Evolutionary conservation across 2,329 filamentous ascomycete species (phyloP), one percentile per base, ranked within the genome.

Genomic region (Calonectria crousiana): DNA sequence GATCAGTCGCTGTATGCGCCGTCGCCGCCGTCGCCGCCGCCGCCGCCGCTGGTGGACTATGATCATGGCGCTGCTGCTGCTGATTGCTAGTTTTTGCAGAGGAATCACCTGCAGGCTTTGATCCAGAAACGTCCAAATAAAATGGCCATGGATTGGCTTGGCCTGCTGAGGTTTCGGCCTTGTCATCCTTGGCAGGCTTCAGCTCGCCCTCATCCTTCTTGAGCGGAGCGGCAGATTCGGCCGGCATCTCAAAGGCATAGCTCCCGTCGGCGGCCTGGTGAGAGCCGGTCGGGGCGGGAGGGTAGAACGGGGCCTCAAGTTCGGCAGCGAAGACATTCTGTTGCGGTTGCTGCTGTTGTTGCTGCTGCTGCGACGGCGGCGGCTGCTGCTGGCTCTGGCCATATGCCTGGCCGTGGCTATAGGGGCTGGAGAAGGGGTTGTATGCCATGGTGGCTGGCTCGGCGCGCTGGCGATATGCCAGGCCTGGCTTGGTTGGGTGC

Each of bases 201-300:
- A 41, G 71, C 67, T 72, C 53, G n/a, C 56, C 30, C 56, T 60
- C 56, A 8, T 18, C 76, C 65, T 26, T 71, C 60, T 13, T 69
- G 67, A 49, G 71, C 64, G 73, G 64, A 20, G 71, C 67, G 64
- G 70, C 67, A 36, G 82, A 73, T 62, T 84, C 83, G 74, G 77
- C 80, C 8, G 80, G 51, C 82, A 85, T 83, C 70, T 84, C 84
- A 56, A 83, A 84, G 67, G 81, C 72, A 52, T 78, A 75, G 44
- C 71, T 71, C 51, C 77, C 79, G 69, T 78, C 75, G 20, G 78
- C 77, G 5, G 73, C 67, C 53, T 79, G 70, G 38, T 76, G 71
- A 67, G 74, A 47, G 70, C 64, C 73, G 62, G 72, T 69, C 36
- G 72, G 16, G 58, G 77, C 56, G n/a, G 69, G 68, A 74, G 69